Base-by-base conservation (phyloP, 2,329 filamentous ascomycete genomes). In the Aspergillus pseudoterreus region DNA sequence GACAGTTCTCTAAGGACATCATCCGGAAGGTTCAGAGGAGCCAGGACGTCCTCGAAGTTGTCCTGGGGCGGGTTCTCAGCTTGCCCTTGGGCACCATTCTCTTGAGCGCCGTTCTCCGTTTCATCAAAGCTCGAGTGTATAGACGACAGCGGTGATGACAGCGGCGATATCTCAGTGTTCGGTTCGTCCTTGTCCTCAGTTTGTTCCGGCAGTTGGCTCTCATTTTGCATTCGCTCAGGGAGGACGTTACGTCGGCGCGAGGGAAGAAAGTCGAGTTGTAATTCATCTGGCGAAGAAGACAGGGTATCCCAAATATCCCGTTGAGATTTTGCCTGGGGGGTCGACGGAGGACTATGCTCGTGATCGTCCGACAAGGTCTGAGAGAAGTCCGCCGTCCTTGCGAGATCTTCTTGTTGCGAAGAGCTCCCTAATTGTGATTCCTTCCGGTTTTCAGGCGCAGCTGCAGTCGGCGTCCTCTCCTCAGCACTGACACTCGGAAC, bases 81-180 rank as follows among this genome's bases (percentile, higher is more conserved):
- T 19, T 17, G 42, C 14, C 36, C 14, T 45, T 42, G 30, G 11
- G 1, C 39, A 15, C 12, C 27, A 12, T 24, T 50, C 14, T 39
- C n/a, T 45, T 42, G 24, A 9, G 1, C 39, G 21, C 12, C 27
- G 11, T 21, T 50, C 44, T 27, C 27, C 27, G 10, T 9, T 30
- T 30, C 43, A 42, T 49, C 49, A 35, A 60, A 42, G 3, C 33
- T 35, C 9, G 64, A 68, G 14, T 52, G 53, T n/a, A 68, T 50
- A 11, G 61, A 66, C 2, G 68, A 68, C 2, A 63, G 64, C 4
- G 65, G 61, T 5, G 71, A 71, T 14, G 71, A 73, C n/a, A 72
- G 57, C 6, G 70, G 61, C 12, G 72, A 74, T 15, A 56, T 54
- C 33, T 60, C 57, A 30, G 60, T 50, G 32, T 62, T 58, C 0